A percentile compares a stretch with the other conserved stretches of the same genome.
Evolutionary conservation across 2,329 filamentous ascomycete genomes (phyloP).

Genomic region (Colletotrichum tabaci): DNA sequence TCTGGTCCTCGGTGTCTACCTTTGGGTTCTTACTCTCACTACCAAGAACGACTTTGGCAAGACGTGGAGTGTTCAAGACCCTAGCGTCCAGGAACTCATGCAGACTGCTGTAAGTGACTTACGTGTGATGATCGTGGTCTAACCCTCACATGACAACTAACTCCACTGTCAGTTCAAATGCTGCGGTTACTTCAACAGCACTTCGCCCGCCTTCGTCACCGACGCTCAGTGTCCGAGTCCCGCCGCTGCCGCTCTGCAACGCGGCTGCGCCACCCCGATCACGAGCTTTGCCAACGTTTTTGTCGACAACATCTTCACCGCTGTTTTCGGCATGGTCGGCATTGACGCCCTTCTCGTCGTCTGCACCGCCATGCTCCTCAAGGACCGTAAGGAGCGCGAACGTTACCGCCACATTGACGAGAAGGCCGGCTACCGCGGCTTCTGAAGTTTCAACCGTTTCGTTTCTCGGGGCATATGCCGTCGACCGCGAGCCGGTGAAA

Average conservation of each 20-base stretch:
- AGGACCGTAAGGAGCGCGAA: slow-evolving; percentile 85
- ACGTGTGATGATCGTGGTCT: too few relatives aligned
- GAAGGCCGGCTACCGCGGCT: slow-evolving; percentile 73
- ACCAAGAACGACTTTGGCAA: slow-evolving; percentile 73
- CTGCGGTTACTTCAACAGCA: slow-evolving; percentile 84
- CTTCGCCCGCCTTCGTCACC: slow-evolving; percentile 79
- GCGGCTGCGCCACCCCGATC: slow-evolving; percentile 79
- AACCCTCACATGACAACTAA: slow-evolving; percentile 42
- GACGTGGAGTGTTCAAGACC: slow-evolving; percentile 73
- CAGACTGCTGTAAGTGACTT: slow-evolving; percentile 73
- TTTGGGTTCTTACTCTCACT: slow-evolving; percentile 82
- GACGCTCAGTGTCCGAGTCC: slow-evolving; percentile 79
- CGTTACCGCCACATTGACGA: slow-evolving; percentile 86
- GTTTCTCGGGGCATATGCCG: slow-evolving; percentile 13
- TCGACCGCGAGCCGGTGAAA: slow-evolving; percentile 1
- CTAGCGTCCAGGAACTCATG: slow-evolving; percentile 75
- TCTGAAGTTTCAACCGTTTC: slow-evolving; percentile 52
- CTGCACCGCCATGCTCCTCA: slow-evolving; percentile 81
- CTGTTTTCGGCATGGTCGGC: slow-evolving; percentile 83
- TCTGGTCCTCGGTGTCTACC: slow-evolving; percentile 74
- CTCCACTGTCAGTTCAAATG: slow-evolving; percentile 75
- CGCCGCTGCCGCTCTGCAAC: slow-evolving; percentile 77
- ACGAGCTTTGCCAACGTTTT: slow-evolving; percentile 78
- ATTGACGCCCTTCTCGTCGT: slow-evolving; percentile 79
- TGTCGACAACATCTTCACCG: slow-evolving; percentile 84